Conservation (phyloP, 106 monocot species). For the Amphibolis antarctica region DNA sequence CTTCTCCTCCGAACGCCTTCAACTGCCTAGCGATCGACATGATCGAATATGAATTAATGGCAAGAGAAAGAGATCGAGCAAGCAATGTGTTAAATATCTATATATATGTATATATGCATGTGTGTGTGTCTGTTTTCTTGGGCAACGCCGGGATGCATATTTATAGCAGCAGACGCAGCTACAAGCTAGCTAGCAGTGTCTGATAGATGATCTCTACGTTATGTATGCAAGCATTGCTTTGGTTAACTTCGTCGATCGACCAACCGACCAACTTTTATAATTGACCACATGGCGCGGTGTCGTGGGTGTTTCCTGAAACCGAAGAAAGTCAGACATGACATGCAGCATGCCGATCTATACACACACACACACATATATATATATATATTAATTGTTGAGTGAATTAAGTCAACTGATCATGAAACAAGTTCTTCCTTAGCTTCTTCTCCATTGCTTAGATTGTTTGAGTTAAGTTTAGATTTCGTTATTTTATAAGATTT, state of each 20-base stretch:
- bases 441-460: too few species aligned
- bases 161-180: conserved; percentile 2
- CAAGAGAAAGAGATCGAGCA: too few species aligned
- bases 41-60: too few species aligned
- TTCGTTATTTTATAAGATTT: too few species aligned
- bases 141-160: not conserved
- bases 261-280: not conserved
- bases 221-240: not conserved
- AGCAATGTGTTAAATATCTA: too few species aligned
- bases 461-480: too few species aligned
- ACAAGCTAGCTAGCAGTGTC: not conserved
- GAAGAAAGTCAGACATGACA: not conserved
- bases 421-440: too few species aligned
- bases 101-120: too few species aligned
- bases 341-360: not conserved
- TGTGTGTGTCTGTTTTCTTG: not conserved
- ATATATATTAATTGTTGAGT: too few species aligned
- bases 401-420: too few species aligned
- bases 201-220: not conserved
- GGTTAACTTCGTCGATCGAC: not conserved
- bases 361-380: too few species aligned
- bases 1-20: not conserved
- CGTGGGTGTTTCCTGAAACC: not conserved
- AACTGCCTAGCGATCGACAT: not conserved
- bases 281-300: not conserved